Percentiles rank a stretch among this genome's conserved stretches.
phyloP scores from a whole-genome alignment of 306 rosid species.

The Fragaria ananassa region DNA sequence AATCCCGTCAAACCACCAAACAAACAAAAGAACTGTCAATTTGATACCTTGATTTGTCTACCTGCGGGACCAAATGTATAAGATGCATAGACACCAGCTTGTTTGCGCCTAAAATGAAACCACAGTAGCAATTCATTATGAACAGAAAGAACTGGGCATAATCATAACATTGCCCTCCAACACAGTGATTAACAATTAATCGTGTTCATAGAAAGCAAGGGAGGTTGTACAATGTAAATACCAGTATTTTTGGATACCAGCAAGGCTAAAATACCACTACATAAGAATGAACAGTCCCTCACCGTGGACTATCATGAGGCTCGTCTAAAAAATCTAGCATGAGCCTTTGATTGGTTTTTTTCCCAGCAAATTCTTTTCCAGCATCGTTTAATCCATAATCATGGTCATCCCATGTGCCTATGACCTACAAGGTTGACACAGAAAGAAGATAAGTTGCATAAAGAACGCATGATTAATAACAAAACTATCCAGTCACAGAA shows the following conservation, averaged over 20 bases:
- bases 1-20: not conserved
- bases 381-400: conserved; percentile 85
- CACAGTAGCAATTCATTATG: conserved; percentile 19
- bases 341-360: conserved; percentile 60
- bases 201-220: not conserved
- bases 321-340: conserved; percentile 86
- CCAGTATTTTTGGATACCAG: not conserved
- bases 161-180: not conserved
- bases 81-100: conserved; percentile 69
- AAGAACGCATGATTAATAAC: conserved; percentile 5
- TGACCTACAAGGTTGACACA: conserved; percentile 48
- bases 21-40: not conserved
- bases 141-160: not conserved
- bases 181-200: not conserved
- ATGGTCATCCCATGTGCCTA: conserved; percentile 92
- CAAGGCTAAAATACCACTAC: not conserved
- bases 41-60: conserved; percentile 64
- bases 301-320: conserved; percentile 72
- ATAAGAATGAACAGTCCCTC: conserved; percentile 12
- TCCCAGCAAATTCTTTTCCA: conserved; percentile 64
- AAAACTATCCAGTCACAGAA: conserved; percentile 4
- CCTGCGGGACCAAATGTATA: conserved; percentile 67
- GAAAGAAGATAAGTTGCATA: conserved; percentile 2
- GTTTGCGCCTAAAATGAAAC: conserved; percentile 59
- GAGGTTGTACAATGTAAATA: not conserved